Base-by-base conservation (phyloP, 1,284 basidiomycete genomes). In the Microbotryum intermedium region DNA sequence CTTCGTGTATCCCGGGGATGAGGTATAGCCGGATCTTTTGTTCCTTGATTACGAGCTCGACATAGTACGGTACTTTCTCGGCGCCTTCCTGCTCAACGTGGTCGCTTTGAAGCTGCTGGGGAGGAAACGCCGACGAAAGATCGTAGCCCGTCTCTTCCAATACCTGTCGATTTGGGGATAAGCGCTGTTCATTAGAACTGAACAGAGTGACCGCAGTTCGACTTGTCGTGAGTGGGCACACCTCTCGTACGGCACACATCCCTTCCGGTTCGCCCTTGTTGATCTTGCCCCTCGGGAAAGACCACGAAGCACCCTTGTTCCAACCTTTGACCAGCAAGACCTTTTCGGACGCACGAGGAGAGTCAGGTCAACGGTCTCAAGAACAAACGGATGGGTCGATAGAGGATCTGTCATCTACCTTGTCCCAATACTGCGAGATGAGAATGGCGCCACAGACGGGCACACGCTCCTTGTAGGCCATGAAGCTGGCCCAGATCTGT, bases 361-460 rank as follows among this genome's bases (percentile, higher is more conserved):
- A 46, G 21, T 6, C 28, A 56, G 30, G 10, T n/a, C 13, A n/a
- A 47, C n/a, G 11, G 16, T n/a, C n/a, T n/a, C n/a, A n/a, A n/a
- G n/a, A n/a, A 47, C 20, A 11, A 54, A 25, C n/a, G 44, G 55
- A 58, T 60, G 50, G 49, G 57, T 21, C 50, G 55, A 68, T 53
- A 65, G 54, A 55, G 50, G 52, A 46, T 50, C 55, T 57, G 48
- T 56, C 50, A 47, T 29, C 50, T 67, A 92, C 91, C 84, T 95
- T 97, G 75, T 94, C 90, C 84, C 88, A 90, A 34, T 82, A 81
- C 64, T 85, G 81, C 70, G 93, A 91, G 67, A 99, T 79, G 83
- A 99, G 86, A 70, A 98, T 97, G 21, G 89, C 92, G 57, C 95
- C 95, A 71, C 95, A 98, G n/a, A 97, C 94, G 13, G 95, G 95